A percentile compares a stretch with the other conserved stretches of the same genome.
These are phyloP conservation scores for Fremontodendron californicum DNA, from an alignment of 345 rosid species.

Conservation along the genomic window DNA sequence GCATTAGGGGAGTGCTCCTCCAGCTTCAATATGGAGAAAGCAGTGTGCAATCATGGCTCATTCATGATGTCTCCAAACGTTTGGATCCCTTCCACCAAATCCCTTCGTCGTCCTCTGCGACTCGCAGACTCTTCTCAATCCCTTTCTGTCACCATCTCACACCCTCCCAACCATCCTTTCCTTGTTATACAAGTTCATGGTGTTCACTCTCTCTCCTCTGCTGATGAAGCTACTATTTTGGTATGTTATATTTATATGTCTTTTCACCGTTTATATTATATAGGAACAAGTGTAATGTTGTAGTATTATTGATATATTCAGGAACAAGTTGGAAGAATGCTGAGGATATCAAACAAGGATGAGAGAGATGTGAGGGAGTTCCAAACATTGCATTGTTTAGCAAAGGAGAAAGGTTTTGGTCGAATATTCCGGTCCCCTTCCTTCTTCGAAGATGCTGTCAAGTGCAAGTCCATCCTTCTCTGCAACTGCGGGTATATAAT, in stretches of 20 bases:
- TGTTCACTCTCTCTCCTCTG: constrained; percentile 3
- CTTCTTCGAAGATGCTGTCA: constrained; percentile 51
- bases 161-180: constrained; percentile 6
- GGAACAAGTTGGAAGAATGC: constrained; percentile 45
- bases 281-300: background rate
- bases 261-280: too few relatives aligned
- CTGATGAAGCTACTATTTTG: constrained; percentile 11
- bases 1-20: too few relatives aligned
- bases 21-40: too few relatives aligned
- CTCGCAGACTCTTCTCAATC: constrained; percentile 20
- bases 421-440: constrained; percentile 48
- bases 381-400: constrained; percentile 34
- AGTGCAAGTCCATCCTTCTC: constrained; percentile 47
- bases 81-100: too few relatives aligned
- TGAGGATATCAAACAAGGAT: constrained; percentile 37
- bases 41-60: too few relatives aligned
- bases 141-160: constrained; percentile 33
- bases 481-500: constrained; percentile 37
- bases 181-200: constrained; percentile 20
- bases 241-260: background rate
- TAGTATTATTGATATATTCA: constrained; percentile 22
- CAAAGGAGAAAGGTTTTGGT: constrained; percentile 36
- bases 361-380: constrained; percentile 30
- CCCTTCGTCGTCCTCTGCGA: constrained; percentile 34
- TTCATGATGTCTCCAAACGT: too few relatives aligned